Percentiles rank a stretch among this genome's conserved stretches.
Conservation (phyloP, 768 basidiomycete genomes). For the Termitomyces sp. region DNA sequence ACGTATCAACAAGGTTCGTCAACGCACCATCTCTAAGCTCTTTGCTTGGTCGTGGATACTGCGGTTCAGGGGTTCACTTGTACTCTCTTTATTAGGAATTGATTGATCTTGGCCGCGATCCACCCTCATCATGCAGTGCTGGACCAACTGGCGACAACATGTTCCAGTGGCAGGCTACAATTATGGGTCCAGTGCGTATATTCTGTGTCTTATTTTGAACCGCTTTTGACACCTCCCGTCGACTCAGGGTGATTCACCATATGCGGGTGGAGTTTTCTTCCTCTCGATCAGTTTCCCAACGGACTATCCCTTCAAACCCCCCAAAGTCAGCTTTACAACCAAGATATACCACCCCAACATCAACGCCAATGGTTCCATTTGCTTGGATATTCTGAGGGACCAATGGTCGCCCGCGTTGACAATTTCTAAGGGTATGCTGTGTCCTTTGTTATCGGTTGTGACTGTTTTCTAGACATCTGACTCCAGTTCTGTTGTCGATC, state of each 20-base stretch:
- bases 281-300: constrained; percentile 89
- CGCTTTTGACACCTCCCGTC: constrained; percentile 14
- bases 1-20: constrained; percentile 95
- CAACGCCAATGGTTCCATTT: constrained; percentile 99
- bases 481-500: constrained; percentile 87
- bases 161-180: constrained; percentile 99
- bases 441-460: background rate
- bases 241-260: constrained; percentile 89
- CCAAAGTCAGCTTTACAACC: constrained; percentile 99
- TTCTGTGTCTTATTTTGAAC: constrained; percentile 15
- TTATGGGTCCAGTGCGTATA: constrained; percentile 94
- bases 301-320: constrained; percentile 99
- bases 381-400: constrained; percentile 95
- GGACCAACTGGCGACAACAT: constrained; percentile 97
- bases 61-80: constrained; percentile 16
- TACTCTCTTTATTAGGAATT: constrained; percentile 73
- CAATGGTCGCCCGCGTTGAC: constrained; percentile 99
- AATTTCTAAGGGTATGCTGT: constrained; percentile 86
- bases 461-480: background rate
- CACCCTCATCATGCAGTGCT: constrained; percentile 98
- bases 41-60: constrained; percentile 6
- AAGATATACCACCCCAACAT: constrained; percentile 99
- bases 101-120: constrained; percentile 98
- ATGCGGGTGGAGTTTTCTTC: constrained; percentile 99
- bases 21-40: constrained; percentile 1